Evolutionary conservation across 2,329 filamentous ascomycete species (phyloP).

Genomic region (Ophiobolus disseminans): DNA sequence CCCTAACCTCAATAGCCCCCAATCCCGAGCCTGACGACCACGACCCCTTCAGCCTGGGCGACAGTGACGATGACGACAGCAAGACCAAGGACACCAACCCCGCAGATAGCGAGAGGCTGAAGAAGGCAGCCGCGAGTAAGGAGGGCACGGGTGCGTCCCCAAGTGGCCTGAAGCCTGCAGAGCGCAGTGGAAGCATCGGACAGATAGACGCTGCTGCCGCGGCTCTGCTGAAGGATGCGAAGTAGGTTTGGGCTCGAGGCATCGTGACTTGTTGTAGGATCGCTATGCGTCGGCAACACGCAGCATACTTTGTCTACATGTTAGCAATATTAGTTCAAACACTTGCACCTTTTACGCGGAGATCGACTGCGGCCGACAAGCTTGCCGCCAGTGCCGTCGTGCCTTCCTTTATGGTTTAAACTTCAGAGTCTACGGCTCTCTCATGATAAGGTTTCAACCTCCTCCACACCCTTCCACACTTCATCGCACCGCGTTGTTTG

Average conservation of each 20-base stretch:
- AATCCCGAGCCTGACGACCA: conserved; percentile 82
- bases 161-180: conserved; percentile 46
- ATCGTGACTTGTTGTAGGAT: neutral
- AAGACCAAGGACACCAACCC: conserved; percentile 70
- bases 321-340: too few species aligned
- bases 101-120: conserved; percentile 60
- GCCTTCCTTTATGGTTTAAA: too few species aligned
- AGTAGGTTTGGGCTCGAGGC: conserved; percentile 22
- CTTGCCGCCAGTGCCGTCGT: too few species aligned
- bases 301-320: too few species aligned
- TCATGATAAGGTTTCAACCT: too few species aligned
- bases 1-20: conserved; percentile 83
- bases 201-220: conserved; percentile 56
- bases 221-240: conserved; percentile 51
- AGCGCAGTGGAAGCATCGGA: conserved; percentile 51
- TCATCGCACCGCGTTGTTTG: too few species aligned
- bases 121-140: conserved; percentile 55
- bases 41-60: conserved; percentile 94
- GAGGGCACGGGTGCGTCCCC: conserved; percentile 29
- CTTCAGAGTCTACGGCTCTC: too few species aligned
- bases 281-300: neutral
- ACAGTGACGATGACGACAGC: conserved; percentile 86
- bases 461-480: too few species aligned
- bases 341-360: too few species aligned
- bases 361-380: too few species aligned